Conservation (phyloP, 2,329 filamentous ascomycete species). For the Huntiella decipiens region DNA sequence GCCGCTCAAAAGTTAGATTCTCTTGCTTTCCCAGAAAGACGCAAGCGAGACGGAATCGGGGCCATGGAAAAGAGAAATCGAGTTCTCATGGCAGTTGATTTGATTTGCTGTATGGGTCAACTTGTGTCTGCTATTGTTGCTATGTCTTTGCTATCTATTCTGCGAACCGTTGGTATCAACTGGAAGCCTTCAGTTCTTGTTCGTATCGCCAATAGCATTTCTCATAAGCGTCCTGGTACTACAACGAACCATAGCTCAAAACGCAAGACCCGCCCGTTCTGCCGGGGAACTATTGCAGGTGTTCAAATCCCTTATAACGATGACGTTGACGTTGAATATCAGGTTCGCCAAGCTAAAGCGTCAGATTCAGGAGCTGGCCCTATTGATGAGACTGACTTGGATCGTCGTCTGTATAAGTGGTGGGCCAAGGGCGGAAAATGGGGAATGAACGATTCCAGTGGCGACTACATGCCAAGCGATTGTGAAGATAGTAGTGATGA, state of each 20-base stretch:
- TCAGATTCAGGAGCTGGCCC: slow-evolving; percentile 22
- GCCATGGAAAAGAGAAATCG: slow-evolving; percentile 59
- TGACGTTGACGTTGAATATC: slow-evolving; percentile 61
- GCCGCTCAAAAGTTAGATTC: slow-evolving; percentile 39
- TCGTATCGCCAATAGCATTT: slow-evolving; percentile 20
- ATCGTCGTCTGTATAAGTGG: slow-evolving; percentile 61
- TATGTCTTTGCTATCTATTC: slow-evolving; percentile 22
- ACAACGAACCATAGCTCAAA: background rate
- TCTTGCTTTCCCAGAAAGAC: slow-evolving; percentile 17
- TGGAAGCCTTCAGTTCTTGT: slow-evolving; percentile 28
- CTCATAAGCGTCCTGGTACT: background rate
- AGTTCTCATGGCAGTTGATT: slow-evolving; percentile 59
- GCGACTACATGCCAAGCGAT: slow-evolving; percentile 47
- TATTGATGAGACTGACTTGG: slow-evolving; percentile 45
- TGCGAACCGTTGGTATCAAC: slow-evolving; percentile 1
- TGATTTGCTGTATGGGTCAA: slow-evolving; percentile 54
- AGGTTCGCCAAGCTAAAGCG: slow-evolving; percentile 41
- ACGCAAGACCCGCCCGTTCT: background rate
- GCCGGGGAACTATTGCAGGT: slow-evolving; percentile 6
- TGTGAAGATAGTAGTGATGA: slow-evolving; percentile 33
- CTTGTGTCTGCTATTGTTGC: slow-evolving; percentile 41
- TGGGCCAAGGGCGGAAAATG: slow-evolving; percentile 73
- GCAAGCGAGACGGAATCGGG: slow-evolving; percentile 48
- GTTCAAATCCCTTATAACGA: slow-evolving; percentile 22
- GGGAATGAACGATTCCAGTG: slow-evolving; percentile 64